phyloP scores from a whole-genome alignment of 176 grass and related monocot species.

The Zea mays region DNA sequence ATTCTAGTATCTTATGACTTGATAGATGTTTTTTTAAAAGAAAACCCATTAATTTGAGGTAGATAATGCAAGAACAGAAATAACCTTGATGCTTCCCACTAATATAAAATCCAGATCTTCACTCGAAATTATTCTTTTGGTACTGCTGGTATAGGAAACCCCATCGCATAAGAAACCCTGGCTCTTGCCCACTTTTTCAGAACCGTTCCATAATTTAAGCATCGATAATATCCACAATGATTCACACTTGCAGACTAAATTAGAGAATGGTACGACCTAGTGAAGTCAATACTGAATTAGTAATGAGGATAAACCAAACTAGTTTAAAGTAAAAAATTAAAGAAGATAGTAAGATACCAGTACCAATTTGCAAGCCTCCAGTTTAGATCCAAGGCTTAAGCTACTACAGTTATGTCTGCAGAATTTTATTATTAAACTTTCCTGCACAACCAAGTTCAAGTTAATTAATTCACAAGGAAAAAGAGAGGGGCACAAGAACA shows the following conservation, averaged over 20 bases:
- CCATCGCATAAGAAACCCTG: slow-evolving; percentile 52
- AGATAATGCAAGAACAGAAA: slow-evolving; percentile 2
- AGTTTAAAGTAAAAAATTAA: slow-evolving; percentile 28
- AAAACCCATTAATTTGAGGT: slow-evolving; percentile 2
- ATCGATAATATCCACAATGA: slow-evolving; percentile 68
- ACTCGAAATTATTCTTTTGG: slow-evolving; percentile 73
- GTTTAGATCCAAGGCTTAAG: slow-evolving; percentile 35
- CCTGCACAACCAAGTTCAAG: slow-evolving; percentile 54
- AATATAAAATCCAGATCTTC: slow-evolving; percentile 68
- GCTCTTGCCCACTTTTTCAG: slow-evolving; percentile 31
- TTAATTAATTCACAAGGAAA: slow-evolving; percentile 36
- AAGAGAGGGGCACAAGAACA: slow-evolving; percentile 10
- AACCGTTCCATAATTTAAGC: slow-evolving; percentile 50
- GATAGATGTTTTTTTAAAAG: background rate
- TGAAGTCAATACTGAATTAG: slow-evolving; percentile 34
- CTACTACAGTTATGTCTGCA: slow-evolving; percentile 63
- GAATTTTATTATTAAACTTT: slow-evolving; percentile 64
- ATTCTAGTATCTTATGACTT: background rate
- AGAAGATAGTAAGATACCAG: slow-evolving; percentile 30
- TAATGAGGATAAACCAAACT: slow-evolving; percentile 29
- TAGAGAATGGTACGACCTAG: slow-evolving; percentile 75
- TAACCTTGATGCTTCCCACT: slow-evolving; percentile 83
- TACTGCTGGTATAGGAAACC: slow-evolving; percentile 42
- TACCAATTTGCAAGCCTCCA: slow-evolving; percentile 79
- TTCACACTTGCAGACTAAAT: slow-evolving; percentile 67